A percentile compares a stretch with the other conserved stretches of the same genome.
Evolutionary conservation across 495 filamentous ascomycete species (phyloP).

Genomic region (Neurospora africana): DNA sequence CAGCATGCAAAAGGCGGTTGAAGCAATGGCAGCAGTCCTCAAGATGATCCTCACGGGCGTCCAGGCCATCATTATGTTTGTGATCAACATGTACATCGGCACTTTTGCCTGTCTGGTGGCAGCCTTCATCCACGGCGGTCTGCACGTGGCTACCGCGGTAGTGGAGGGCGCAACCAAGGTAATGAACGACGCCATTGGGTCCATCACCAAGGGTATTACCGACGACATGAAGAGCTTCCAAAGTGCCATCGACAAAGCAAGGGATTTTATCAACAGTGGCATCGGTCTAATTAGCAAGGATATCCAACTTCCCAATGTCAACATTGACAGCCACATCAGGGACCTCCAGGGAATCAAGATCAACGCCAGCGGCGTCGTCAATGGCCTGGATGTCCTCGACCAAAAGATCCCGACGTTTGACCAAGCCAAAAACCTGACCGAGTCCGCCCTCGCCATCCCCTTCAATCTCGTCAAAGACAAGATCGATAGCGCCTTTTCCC

Average conservation of each 20-base stretch:
- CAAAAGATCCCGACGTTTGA: slow-evolving; percentile 70
- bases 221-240: slow-evolving; percentile 46
- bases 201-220: slow-evolving; percentile 52
- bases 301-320: slow-evolving; percentile 35
- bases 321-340: slow-evolving; percentile 49
- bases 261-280: too few species aligned
- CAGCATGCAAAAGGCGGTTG: slow-evolving; percentile 66
- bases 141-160: slow-evolving; percentile 56
- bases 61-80: slow-evolving; percentile 79
- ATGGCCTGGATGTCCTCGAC: slow-evolving; percentile 58
- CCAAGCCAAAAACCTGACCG: slow-evolving; percentile 66
- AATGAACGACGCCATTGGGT: slow-evolving; percentile 61
- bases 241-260: slow-evolving; percentile 41
- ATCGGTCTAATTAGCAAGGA: too few species aligned
- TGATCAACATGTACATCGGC: slow-evolving; percentile 77
- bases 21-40: slow-evolving; percentile 65
- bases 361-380: slow-evolving; percentile 48
- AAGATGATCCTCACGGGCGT: slow-evolving; percentile 69
- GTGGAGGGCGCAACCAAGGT: slow-evolving; percentile 60
- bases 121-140: slow-evolving; percentile 64
- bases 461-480: slow-evolving; percentile 67
- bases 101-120: slow-evolving; percentile 83
- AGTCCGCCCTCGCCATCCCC: slow-evolving; percentile 58
- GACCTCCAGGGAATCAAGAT: slow-evolving; percentile 62
- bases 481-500: slow-evolving; percentile 53